phyloP scores from a whole-genome alignment of 108 stramenopile genomes.

The Cyclotella cryptica region DNA sequence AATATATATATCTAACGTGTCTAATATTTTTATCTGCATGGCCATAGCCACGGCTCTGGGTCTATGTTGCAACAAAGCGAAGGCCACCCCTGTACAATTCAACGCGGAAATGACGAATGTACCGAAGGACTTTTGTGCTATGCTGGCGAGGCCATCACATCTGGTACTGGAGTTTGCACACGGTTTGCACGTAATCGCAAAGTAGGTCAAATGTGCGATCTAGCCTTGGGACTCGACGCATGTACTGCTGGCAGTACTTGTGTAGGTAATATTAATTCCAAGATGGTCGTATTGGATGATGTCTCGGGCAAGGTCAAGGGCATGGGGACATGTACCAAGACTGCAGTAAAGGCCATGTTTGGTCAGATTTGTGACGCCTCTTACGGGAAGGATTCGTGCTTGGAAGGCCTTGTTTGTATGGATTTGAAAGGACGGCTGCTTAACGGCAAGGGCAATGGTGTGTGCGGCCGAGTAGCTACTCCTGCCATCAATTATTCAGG shows the following conservation, averaged over 20 bases:
- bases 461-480: background rate
- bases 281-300: background rate
- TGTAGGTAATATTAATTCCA: background rate
- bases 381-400: slow-evolving; percentile 15
- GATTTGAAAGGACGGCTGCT: slow-evolving; percentile 9
- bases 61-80: slow-evolving; percentile 1
- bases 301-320: background rate
- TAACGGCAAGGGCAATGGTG: background rate
- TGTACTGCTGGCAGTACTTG: background rate
- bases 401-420: slow-evolving; percentile 4
- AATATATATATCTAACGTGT: background rate
- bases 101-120: slow-evolving; percentile 20
- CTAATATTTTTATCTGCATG: background rate
- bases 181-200: slow-evolving; percentile 4
- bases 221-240: slow-evolving; percentile 12
- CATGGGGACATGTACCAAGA: slow-evolving; percentile 6
- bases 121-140: slow-evolving; percentile 9
- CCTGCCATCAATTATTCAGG: background rate
- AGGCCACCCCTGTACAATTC: slow-evolving; percentile 15
- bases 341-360: background rate
- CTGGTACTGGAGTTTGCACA: slow-evolving; percentile 1
- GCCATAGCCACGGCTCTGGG: slow-evolving; percentile 11
- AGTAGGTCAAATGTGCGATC: slow-evolving; percentile 11
- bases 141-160: slow-evolving; percentile 1
- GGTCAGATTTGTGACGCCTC: slow-evolving; percentile 15